phyloP scores from a whole-genome alignment of 164 flowering plant species.

The Houttuynia cordata region DNA sequence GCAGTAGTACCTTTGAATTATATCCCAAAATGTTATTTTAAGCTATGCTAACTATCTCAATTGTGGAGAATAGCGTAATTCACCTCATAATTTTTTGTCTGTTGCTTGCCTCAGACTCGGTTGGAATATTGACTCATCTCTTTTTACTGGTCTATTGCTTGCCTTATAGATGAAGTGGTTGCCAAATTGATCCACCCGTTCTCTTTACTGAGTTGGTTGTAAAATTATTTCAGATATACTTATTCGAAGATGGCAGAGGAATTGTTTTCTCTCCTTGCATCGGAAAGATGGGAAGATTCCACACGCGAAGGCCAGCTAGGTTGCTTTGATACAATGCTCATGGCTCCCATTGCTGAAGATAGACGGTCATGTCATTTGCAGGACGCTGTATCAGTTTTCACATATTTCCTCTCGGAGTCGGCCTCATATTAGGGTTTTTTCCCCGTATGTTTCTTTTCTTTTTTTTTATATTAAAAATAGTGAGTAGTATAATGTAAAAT shows the following conservation, averaged over 20 bases:
- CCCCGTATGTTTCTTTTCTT: neutral
- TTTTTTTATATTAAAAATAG: neutral
- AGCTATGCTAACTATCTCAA: too few relatives aligned
- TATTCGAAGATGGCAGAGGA: slow-evolving; percentile 94
- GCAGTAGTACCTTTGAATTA: neutral
- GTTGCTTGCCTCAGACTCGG: too few relatives aligned
- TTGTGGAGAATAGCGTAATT: too few relatives aligned
- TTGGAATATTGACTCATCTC: too few relatives aligned
- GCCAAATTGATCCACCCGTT: neutral
- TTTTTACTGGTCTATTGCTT: too few relatives aligned
- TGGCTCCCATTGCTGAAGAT: slow-evolving; percentile 80
- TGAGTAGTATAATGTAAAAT: neutral
- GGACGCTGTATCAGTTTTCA: slow-evolving; percentile 68
- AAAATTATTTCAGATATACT: slow-evolving; percentile 41
- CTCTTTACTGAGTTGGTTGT: neutral
- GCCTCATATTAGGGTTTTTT: slow-evolving; percentile 9
- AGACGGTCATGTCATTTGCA: slow-evolving; percentile 62
- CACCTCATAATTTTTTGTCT: too few relatives aligned
- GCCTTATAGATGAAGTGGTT: neutral
- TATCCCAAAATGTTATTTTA: neutral
- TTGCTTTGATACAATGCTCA: slow-evolving; percentile 51
- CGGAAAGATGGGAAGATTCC: slow-evolving; percentile 33
- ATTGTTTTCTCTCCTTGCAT: slow-evolving; percentile 46
- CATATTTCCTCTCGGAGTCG: slow-evolving; percentile 51
- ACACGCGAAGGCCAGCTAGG: slow-evolving; percentile 46